These are phyloP conservation scores for Meira miltonrushii DNA, from an alignment of 1,284 basidiomycete genomes.

Conservation along the genomic window DNA sequence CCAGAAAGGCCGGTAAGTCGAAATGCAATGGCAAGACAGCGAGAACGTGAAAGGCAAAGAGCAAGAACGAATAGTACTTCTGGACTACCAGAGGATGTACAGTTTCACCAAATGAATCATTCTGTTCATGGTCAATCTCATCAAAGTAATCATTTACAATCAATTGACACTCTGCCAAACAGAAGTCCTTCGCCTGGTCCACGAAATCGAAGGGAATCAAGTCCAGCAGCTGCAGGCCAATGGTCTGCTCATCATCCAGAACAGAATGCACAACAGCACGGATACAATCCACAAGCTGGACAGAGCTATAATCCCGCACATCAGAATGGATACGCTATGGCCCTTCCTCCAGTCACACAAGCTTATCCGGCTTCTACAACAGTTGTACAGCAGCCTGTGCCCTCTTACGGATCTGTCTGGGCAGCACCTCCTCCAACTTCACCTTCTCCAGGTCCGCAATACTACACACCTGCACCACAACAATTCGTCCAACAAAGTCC, in stretches of 20 bases:
- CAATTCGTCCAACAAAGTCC: neutral
- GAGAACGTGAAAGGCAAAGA: conserved; percentile 15
- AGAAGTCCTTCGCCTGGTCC: neutral
- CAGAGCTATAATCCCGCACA: neutral
- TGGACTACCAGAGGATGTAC: conserved; percentile 5
- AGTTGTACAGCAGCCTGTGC: neutral
- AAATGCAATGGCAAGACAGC: conserved; percentile 18
- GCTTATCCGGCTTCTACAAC: no score
- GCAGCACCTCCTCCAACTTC: conserved; percentile 1
- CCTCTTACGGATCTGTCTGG: neutral
- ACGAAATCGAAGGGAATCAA: conserved; percentile 2
- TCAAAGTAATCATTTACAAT: no score
- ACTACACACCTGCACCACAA: neutral
- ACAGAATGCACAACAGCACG: neutral
- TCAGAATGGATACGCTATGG: neutral
- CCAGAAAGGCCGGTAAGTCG: conserved; percentile 20
- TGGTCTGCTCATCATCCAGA: conserved; percentile 2
- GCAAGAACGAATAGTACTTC: conserved; percentile 19
- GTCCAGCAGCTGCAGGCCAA: neutral
- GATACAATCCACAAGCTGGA: no score
- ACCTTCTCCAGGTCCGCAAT: neutral
- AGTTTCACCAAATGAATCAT: no score
- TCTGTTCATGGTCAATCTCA: no score
- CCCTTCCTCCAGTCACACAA: no score
- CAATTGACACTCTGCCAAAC: no score